Evolutionary conservation across 2,329 filamentous ascomycete species (phyloP).

Genomic region (Rosellinia necatrix): DNA sequence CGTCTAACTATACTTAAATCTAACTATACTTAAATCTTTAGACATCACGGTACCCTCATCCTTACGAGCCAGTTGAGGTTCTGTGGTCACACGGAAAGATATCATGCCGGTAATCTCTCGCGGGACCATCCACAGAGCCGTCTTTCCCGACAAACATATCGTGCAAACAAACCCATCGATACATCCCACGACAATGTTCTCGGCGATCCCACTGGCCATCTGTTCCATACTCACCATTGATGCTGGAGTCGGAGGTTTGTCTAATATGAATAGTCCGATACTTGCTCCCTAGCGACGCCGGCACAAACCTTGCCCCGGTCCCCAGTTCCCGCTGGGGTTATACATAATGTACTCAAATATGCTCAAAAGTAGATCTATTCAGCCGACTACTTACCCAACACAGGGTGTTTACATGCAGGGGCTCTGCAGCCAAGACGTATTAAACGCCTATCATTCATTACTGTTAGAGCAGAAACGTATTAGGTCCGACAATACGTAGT

Average conservation of each 20-base stretch:
- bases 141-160: neutral
- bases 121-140: neutral
- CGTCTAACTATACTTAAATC: no score
- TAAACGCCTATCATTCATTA: neutral
- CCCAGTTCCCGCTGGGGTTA: neutral
- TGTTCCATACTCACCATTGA: neutral
- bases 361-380: conserved; percentile 15
- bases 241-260: neutral
- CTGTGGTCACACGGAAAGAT: neutral
- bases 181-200: neutral
- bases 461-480: neutral
- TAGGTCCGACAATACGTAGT: neutral
- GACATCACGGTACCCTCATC: neutral
- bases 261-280: neutral
- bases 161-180: neutral
- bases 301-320: neutral
- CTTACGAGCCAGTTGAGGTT: neutral
- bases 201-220: neutral
- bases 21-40: neutral
- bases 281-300: neutral
- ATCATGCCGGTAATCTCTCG: neutral
- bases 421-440: conserved; percentile 14
- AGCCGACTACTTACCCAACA: conserved; percentile 6
- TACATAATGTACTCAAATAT: conserved; percentile 22
- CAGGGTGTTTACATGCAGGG: neutral